These are phyloP conservation scores for Silene conica DNA, from an alignment of 148 eudicot genomes.

Conservation along the genomic window DNA sequence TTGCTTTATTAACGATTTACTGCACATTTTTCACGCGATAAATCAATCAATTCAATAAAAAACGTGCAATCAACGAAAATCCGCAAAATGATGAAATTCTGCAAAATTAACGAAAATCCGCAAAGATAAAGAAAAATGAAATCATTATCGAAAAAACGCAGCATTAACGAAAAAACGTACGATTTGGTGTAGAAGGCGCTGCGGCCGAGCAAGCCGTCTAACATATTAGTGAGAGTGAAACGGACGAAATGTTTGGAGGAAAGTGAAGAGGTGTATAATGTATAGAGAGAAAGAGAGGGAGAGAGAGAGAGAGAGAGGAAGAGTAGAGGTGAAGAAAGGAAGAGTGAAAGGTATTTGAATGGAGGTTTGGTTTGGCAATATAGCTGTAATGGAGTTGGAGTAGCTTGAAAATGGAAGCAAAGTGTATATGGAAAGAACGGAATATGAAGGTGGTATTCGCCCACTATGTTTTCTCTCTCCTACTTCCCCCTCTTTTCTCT, in stretches of 20 bases:
- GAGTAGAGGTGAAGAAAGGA: not conserved
- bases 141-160: not conserved
- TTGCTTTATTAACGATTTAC: conserved; percentile 51
- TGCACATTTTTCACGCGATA: conserved; percentile 10
- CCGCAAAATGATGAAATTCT: too few species aligned
- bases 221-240: not conserved
- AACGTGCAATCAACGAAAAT: too few species aligned
- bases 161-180: not conserved
- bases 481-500: not conserved
- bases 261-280: too few species aligned
- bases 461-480: conserved; percentile 3
- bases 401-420: conserved; percentile 14
- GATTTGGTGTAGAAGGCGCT: not conserved
- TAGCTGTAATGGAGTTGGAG: not conserved
- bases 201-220: not conserved
- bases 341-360: not conserved
- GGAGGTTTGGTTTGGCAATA: not conserved
- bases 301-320: too few species aligned
- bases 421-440: too few species aligned
- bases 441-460: not conserved
- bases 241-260: too few species aligned
- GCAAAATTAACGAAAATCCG: too few species aligned
- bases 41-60: too few species aligned
- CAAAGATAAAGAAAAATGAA: too few species aligned
- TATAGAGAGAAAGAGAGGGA: not conserved